Evolutionary conservation across 2,329 filamentous ascomycete genomes (phyloP).

Genomic region (Fusarium oxysporum): DNA sequence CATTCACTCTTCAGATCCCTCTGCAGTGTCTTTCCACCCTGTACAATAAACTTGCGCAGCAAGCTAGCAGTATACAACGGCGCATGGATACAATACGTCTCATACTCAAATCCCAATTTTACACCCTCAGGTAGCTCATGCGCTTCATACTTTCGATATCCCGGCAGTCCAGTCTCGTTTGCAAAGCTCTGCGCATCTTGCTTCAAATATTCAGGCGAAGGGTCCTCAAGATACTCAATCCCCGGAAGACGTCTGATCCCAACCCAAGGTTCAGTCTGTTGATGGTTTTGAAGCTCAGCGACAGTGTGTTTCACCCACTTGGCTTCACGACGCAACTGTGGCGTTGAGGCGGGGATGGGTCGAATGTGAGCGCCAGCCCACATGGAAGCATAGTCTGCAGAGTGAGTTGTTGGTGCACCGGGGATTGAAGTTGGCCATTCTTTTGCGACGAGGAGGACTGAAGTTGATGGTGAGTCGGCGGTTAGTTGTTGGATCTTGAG

Average conservation of each 20-base stretch:
- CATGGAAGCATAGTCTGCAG: slow-evolving; percentile 64
- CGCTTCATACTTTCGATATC: slow-evolving; percentile 45
- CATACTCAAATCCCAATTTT: slow-evolving; percentile 61
- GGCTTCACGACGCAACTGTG: slow-evolving; percentile 49
- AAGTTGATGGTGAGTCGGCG: slow-evolving; percentile 3
- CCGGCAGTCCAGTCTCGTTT: slow-evolving; percentile 45
- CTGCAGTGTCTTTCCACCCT: slow-evolving; percentile 46
- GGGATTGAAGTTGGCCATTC: slow-evolving; percentile 53
- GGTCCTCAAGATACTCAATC: slow-evolving; percentile 64
- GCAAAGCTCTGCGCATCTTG: slow-evolving; percentile 45
- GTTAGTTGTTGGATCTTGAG: slow-evolving; percentile 55
- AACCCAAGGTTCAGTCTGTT: slow-evolving; percentile 45
- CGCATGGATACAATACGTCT: slow-evolving; percentile 66
- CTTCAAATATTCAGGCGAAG: slow-evolving; percentile 52
- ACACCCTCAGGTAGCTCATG: slow-evolving; percentile 57
- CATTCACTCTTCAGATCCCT: slow-evolving; percentile 47
- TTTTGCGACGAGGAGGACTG: slow-evolving; percentile 46
- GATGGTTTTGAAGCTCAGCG: slow-evolving; percentile 41
- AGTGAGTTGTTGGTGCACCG: slow-evolving; percentile 46
- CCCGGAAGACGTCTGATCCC: slow-evolving; percentile 63
- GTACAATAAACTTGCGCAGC: slow-evolving; percentile 48
- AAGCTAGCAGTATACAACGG: slow-evolving; percentile 62
- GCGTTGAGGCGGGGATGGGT: slow-evolving; percentile 56
- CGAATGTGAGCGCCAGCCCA: slow-evolving; percentile 69
- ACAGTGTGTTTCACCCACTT: slow-evolving; percentile 48